These are phyloP conservation scores for Fomitopsis pulvina DNA, from an alignment of 768 basidiomycete species.

Conservation along the genomic window DNA sequence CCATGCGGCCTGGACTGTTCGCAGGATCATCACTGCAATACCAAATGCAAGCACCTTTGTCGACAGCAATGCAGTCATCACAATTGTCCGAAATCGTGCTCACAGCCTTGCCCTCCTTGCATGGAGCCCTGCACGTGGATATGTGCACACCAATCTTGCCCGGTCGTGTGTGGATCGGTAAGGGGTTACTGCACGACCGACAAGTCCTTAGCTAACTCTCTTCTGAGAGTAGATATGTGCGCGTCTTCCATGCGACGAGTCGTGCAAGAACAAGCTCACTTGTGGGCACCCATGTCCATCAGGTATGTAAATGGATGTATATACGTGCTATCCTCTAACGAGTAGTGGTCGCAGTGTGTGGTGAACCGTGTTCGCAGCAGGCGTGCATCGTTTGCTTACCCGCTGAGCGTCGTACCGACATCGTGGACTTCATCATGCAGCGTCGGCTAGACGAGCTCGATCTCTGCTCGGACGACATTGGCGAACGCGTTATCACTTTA, in stretches of 20 bases:
- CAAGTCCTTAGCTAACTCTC: neutral
- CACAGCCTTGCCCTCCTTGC: constrained; percentile 27
- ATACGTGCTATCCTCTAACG: neutral
- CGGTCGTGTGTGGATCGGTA: constrained; percentile 31
- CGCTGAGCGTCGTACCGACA: constrained; percentile 15
- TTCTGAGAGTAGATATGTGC: constrained; percentile 25
- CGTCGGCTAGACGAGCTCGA: constrained; percentile 22
- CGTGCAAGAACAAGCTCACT: constrained; percentile 21
- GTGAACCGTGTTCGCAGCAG: constrained; percentile 30
- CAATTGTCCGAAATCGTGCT: constrained; percentile 24
- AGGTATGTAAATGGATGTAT: constrained; percentile 15
- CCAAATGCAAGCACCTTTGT: constrained; percentile 19
- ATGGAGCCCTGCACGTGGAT: constrained; percentile 29
- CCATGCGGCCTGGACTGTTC: constrained; percentile 24
- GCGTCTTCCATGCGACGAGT: constrained; percentile 30
- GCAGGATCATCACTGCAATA: constrained; percentile 22
- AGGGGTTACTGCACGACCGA: constrained; percentile 5
- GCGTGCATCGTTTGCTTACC: constrained; percentile 26
- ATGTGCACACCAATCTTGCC: constrained; percentile 28
- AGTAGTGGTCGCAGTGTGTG: constrained; percentile 24
- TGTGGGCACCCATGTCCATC: constrained; percentile 35
- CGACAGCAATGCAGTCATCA: constrained; percentile 25
- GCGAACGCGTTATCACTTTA: constrained; percentile 22
- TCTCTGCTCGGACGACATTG: constrained; percentile 20
- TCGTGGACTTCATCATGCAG: constrained; percentile 33